Conservation (phyloP, 805 yeast genomes). For the Candida germanica region DNA sequence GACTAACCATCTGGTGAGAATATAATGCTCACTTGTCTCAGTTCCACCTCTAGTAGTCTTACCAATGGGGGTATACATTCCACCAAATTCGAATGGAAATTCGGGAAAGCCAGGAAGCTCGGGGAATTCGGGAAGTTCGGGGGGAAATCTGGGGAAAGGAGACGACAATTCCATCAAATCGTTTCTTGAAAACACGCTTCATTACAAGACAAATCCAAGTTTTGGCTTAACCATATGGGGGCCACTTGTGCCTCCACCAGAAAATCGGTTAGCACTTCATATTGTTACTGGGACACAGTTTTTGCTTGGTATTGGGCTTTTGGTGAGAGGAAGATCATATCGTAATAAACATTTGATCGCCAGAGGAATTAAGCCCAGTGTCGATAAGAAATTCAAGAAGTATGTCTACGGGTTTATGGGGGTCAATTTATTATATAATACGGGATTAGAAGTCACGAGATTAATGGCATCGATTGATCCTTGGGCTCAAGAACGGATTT, state of each 20-base stretch:
- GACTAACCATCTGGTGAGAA: too few species aligned
- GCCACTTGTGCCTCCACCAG: conserved; percentile 72
- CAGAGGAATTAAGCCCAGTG: conserved; percentile 13
- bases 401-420: conserved; percentile 31
- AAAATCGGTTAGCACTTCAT: conserved; percentile 53
- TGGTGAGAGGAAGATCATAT: conserved; percentile 19
- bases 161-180: background rate
- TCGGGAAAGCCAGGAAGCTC: conserved; percentile 2
- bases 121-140: background rate
- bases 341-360: conserved; percentile 10
- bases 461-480: conserved; percentile 53
- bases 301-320: conserved; percentile 38
- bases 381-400: conserved; percentile 13
- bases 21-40: too few species aligned
- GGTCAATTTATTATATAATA: conserved; percentile 45
- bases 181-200: conserved; percentile 1
- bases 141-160: too few species aligned
- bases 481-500: conserved; percentile 66
- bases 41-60: too few species aligned
- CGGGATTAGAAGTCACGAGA: conserved; percentile 57
- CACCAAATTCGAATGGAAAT: conserved; percentile 24
- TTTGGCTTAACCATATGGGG: conserved; percentile 64
- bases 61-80: conserved; percentile 36
- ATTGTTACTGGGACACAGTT: conserved; percentile 53
- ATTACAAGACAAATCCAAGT: conserved; percentile 40